Evolutionary conservation across 495 filamentous ascomycete genomes (phyloP).

Genomic region (Friedmanniomyces endolithicus): DNA sequence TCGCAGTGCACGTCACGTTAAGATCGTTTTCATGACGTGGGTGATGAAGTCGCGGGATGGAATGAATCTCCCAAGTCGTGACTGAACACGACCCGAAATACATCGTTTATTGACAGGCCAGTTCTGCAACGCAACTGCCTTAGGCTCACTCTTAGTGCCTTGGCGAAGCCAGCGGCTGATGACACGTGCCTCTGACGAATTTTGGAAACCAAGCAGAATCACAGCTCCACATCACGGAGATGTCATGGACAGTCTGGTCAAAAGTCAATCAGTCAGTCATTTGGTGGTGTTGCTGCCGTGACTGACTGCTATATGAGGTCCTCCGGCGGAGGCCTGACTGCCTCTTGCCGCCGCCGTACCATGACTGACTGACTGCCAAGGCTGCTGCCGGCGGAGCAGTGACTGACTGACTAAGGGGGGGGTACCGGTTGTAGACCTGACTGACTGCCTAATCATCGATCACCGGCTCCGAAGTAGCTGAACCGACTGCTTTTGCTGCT

Average conservation of each 20-base stretch:
- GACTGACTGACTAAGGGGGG: neutral
- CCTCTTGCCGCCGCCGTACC: neutral
- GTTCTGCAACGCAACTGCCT: too few relatives aligned
- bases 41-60: too few relatives aligned
- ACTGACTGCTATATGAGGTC: neutral
- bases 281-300: neutral
- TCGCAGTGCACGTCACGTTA: too few relatives aligned
- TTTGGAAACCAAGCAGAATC: too few relatives aligned
- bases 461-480: neutral
- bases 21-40: too few relatives aligned
- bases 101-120: too few relatives aligned
- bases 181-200: too few relatives aligned
- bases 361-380: neutral
- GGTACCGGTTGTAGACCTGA: neutral
- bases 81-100: too few relatives aligned
- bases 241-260: neutral
- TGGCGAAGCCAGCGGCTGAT: too few relatives aligned
- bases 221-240: too few relatives aligned
- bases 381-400: neutral
- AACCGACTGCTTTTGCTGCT: neutral
- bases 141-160: too few relatives aligned
- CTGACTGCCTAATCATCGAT: neutral
- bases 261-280: constrained; percentile 5
- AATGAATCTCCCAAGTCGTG: too few relatives aligned
- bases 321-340: neutral